Conservation (phyloP, 2,329 filamentous ascomycete species). For the Calonectria multiphialidica region DNA sequence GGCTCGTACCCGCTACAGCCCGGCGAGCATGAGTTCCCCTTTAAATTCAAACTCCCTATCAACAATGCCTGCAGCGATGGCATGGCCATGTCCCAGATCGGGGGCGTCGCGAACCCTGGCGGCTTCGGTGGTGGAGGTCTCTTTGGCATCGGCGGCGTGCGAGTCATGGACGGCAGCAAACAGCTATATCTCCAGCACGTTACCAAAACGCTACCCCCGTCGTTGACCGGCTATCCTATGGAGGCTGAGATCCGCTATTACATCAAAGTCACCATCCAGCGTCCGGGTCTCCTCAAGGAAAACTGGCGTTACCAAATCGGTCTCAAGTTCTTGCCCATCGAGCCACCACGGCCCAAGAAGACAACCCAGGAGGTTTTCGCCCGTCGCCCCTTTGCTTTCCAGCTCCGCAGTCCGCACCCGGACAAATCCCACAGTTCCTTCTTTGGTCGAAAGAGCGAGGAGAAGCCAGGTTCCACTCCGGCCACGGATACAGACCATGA, state of each 20-base stretch:
- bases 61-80: conserved; percentile 78
- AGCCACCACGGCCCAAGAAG: conserved; percentile 79
- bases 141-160: conserved; percentile 64
- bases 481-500: conserved; percentile 45
- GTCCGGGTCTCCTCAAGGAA: conserved; percentile 91
- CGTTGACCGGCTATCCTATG: conserved; percentile 85
- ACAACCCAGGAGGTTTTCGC: conserved; percentile 87
- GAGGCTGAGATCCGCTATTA: conserved; percentile 95
- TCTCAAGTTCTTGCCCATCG: conserved; percentile 93
- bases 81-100: conserved; percentile 64
- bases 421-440: conserved; percentile 69
- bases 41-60: conserved; percentile 81
- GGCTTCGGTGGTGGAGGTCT: conserved; percentile 61
- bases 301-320: conserved; percentile 79
- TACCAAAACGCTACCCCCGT: conserved; percentile 89
- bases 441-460: conserved; percentile 61
- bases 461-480: conserved; percentile 34
- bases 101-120: conserved; percentile 65
- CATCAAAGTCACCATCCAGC: conserved; percentile 92
- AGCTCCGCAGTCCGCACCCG: conserved; percentile 51
- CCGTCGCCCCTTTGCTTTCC: conserved; percentile 74
- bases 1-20: conserved; percentile 71
- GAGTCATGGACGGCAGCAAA: conserved; percentile 73
- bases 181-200: conserved; percentile 78
- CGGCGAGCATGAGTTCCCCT: conserved; percentile 82